Base-by-base conservation (phyloP, 108 stramenopile species). In the Cylindrotheca fusiformis region DNA sequence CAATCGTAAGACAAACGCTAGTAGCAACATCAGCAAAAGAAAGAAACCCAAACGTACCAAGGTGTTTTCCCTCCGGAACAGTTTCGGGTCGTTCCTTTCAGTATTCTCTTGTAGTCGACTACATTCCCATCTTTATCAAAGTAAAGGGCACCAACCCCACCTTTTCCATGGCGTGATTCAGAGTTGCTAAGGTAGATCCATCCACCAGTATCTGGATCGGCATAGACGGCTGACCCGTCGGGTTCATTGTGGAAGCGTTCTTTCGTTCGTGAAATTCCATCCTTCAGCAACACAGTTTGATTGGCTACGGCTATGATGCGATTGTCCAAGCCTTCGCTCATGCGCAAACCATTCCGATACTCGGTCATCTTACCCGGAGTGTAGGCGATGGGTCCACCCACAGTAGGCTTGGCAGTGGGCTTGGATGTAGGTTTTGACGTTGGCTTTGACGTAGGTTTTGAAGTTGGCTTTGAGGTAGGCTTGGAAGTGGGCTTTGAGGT, bases 131-230 rank as follows among this genome's bases (percentile, higher is more conserved):
- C 12, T 4, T 65, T 50, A 55, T 81, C 66, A 55, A 84, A 81
- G 0, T 69, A 55, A 25, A 84, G 50, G 10, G 75, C 76, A 49
- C 78, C 77, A 47, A 81, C 83, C 10, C 83, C 83, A 14, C 80
- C 80, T 14, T 53, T 21, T 5, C 54, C 54, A n/a, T 65, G 54
- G 33, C 48, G 32, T 1, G 52, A 50, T 49, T 86, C 84, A 10
- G 78, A 70, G 52, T 86, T 86, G 57, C 76, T 75, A 20, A 80
- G 63, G 53, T 86, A 86, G 54, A 78, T 71, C 81, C 81, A 85
- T 2, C 77, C 77, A 21, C 81, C 81, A 20, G 32, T 32, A 47
- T 58, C 75, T n/a, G n/a, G n/a, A 32, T 78, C 77, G 26, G 54
- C 29, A 44, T 74, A 79, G 1, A 75, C 67, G 1, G 76, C 79